These are phyloP conservation scores for Phyllostachys edulis DNA, from an alignment of 176 grass and related monocot genomes.

Conservation along the genomic window DNA sequence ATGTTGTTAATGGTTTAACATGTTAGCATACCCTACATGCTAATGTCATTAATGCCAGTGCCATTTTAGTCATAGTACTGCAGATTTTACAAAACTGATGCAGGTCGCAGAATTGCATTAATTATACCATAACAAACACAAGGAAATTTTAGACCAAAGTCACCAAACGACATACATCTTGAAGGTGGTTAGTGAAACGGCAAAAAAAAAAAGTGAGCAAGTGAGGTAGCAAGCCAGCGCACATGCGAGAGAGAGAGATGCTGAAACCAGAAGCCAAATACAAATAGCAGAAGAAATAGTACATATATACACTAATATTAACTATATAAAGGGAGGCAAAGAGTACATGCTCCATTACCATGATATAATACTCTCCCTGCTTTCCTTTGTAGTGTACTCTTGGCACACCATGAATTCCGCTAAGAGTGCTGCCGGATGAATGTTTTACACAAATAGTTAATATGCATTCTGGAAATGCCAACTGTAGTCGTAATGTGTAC, in stretches of 20 bases:
- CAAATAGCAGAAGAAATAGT: background rate
- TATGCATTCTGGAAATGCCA: constrained; percentile 28
- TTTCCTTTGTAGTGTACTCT: constrained; percentile 90
- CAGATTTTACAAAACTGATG: background rate
- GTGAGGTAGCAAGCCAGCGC: background rate
- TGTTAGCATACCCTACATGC: background rate
- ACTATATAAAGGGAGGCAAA: background rate
- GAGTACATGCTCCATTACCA: constrained; percentile 55
- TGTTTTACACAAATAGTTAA: constrained; percentile 39
- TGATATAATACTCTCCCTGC: constrained; percentile 83
- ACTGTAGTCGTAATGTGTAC: background rate
- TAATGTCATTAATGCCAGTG: background rate
- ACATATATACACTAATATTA: background rate
- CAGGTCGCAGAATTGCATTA: background rate
- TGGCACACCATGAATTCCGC: constrained; percentile 89
- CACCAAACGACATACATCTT: background rate
- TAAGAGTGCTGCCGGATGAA: constrained; percentile 69
- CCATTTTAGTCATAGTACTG: background rate
- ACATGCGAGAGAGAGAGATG: background rate
- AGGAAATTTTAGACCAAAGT: background rate
- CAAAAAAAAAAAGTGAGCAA: background rate
- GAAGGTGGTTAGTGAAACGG: background rate
- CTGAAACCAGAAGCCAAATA: background rate
- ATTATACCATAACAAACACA: background rate
- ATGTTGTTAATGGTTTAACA: background rate